Conservation (phyloP, 345 rosid species). For the Citrus inodora region DNA sequence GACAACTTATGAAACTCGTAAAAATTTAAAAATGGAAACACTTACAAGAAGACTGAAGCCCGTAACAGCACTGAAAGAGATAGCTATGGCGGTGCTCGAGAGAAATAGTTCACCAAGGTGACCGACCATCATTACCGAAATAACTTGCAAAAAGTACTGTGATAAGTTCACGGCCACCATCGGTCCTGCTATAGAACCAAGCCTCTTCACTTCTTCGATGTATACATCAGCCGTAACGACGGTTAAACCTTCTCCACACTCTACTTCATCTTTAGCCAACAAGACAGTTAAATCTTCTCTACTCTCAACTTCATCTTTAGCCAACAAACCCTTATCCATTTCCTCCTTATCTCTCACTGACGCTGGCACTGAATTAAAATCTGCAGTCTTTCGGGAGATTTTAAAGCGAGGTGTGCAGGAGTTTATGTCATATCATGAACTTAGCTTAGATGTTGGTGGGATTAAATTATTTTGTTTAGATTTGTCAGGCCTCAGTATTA, state of each 20-base stretch:
- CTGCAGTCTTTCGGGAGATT: not conserved
- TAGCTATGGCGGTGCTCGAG: constrained; percentile 76
- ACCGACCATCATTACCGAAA: constrained; percentile 76
- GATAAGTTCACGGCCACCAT: constrained; percentile 67
- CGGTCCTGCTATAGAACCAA: constrained; percentile 54
- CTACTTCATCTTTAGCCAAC: constrained; percentile 10
- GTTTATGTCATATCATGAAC: not conserved
- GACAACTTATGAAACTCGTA: not conserved
- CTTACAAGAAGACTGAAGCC: constrained; percentile 77
- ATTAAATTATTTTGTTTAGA: not conserved
- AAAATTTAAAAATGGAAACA: not conserved
- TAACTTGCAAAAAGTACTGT: constrained; percentile 47
- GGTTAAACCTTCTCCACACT: constrained; percentile 1
- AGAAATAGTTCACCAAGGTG: constrained; percentile 74
- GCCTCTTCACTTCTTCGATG: constrained; percentile 40
- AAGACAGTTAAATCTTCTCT: not conserved
- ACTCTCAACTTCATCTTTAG: constrained; percentile 8
- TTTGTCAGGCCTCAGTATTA: not conserved
- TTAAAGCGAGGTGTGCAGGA: not conserved
- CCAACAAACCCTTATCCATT: constrained; percentile 30
- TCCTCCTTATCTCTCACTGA: not conserved
- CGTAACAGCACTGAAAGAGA: constrained; percentile 63
- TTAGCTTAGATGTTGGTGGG: not conserved
- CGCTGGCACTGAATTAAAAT: not conserved
- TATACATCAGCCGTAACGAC: not conserved